Base-by-base conservation (phyloP, 2,329 filamentous ascomycete genomes). In the Aspergillus sp. region DNA sequence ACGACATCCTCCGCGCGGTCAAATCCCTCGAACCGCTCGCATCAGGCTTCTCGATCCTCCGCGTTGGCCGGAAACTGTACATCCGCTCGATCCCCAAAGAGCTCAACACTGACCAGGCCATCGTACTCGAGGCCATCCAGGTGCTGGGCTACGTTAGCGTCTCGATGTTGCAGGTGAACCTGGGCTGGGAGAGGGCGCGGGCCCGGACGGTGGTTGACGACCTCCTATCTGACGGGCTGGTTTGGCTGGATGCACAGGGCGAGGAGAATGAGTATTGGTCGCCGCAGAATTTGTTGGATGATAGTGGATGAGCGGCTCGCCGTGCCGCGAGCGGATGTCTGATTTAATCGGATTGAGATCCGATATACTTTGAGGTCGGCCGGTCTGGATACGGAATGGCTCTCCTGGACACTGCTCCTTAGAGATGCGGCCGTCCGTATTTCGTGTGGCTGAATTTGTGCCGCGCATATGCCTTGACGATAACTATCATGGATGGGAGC, bases 11-110 rank as follows among this genome's bases (percentile, higher is more conserved):
- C 34, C 78, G 88, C 13, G 89, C 91, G 1, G 86, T 96, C 4
- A 81, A 81, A 40, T 88, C 86, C 8, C 73, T 98, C 15, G 77
- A 81, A 48, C 91, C 91, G 0, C 74, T 98, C 2, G 88, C 88
- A 0, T 86, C 84, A 1, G 85, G 86, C 12, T 95, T 94, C 61
- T 81, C 78, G 15, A 80, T 94, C 36, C 72, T 94, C 42, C 78
- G 72, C 34, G 83, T 98, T 39, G 91, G 91, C 5, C 78, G 78
- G 43, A 83, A 82, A 52, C 75, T 82, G 40, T 91, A 94, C 61
- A 89, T 98, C 34, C 77, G 91, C 16, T 93, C 86, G 3, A 80
- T 98, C 25, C 91, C 91, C 1, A 91, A 93, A 57, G 91, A 98
- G 63, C 72, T 98, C 41, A 95, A 93, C 57, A 88, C 78, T 10